phyloP scores from a whole-genome alignment of 192 early-diverging fungal species.

The Entomortierella lignicola region DNA sequence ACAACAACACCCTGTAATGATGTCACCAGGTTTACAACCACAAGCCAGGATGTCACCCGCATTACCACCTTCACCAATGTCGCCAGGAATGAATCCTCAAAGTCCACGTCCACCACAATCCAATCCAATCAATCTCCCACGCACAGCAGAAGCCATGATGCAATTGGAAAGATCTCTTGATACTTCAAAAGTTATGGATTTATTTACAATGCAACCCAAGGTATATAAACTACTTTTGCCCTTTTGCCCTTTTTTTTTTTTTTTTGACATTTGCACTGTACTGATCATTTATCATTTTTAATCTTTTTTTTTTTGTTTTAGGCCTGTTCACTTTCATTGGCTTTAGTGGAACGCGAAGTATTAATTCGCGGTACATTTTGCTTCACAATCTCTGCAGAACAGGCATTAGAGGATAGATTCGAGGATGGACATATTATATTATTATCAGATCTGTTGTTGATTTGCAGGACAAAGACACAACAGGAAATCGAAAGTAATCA shows the following conservation, averaged over 20 bases:
- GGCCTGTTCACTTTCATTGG: slow-evolving; percentile 41
- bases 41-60: slow-evolving; percentile 25
- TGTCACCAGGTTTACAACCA: slow-evolving; percentile 32
- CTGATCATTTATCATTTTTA: slow-evolving; percentile 17
- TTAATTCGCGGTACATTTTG: slow-evolving; percentile 37
- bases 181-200: slow-evolving; percentile 54
- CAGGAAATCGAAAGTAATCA: slow-evolving; percentile 47
- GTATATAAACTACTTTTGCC: slow-evolving; percentile 27
- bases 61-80: slow-evolving; percentile 34
- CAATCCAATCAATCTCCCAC: not conserved
- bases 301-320: slow-evolving; percentile 17
- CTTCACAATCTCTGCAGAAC: slow-evolving; percentile 34
- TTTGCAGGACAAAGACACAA: slow-evolving; percentile 53
- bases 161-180: slow-evolving; percentile 58
- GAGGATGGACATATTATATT: slow-evolving; percentile 53
- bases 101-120: slow-evolving; percentile 13
- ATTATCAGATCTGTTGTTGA: slow-evolving; percentile 58
- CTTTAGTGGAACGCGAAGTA: slow-evolving; percentile 28
- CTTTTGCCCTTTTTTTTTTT: not conserved
- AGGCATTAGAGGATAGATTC: slow-evolving; percentile 31
- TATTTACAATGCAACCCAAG: slow-evolving; percentile 62
- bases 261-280: not conserved
- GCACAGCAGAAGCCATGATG: slow-evolving; percentile 19
- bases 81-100: slow-evolving; percentile 36
- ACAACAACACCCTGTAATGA: not conserved